Percentiles rank a stretch among this genome's conserved stretches.
Conservation (phyloP, 2,329 filamentous ascomycete genomes). For the Colletotrichum filicis region DNA sequence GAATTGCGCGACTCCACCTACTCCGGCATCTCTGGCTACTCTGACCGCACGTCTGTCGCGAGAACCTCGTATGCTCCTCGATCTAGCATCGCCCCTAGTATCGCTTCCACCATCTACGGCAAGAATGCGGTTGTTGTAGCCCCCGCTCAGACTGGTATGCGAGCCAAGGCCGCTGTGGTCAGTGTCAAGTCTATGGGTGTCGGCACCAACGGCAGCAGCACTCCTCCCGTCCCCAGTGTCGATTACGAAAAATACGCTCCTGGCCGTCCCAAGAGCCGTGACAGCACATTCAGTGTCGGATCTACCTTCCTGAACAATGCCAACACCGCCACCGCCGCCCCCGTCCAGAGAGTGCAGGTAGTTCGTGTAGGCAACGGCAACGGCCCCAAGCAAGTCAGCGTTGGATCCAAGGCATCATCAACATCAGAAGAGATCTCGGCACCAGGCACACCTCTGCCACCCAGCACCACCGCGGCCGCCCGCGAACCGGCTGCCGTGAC, state of each 20-base stretch:
- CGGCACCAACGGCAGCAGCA: slow-evolving; percentile 62
- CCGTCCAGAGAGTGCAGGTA: slow-evolving; percentile 65
- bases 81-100: slow-evolving; percentile 83
- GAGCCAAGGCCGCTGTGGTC: slow-evolving; percentile 91
- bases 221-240: slow-evolving; percentile 80
- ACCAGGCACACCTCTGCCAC: slow-evolving; percentile 30
- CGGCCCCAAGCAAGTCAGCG: slow-evolving; percentile 54
- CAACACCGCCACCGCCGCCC: slow-evolving; percentile 66
- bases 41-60: slow-evolving; percentile 71
- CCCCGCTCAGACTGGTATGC: slow-evolving; percentile 87
- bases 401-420: slow-evolving; percentile 46
- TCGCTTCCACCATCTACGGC: slow-evolving; percentile 94
- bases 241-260: slow-evolving; percentile 70
- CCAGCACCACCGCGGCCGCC: slow-evolving; percentile 35
- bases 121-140: slow-evolving; percentile 86
- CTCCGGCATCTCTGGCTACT: slow-evolving; percentile 76
- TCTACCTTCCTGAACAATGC: slow-evolving; percentile 76
- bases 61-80: slow-evolving; percentile 68
- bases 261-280: slow-evolving; percentile 62
- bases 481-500: slow-evolving; percentile 59
- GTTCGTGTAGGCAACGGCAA: slow-evolving; percentile 65
- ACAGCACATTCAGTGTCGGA: slow-evolving; percentile 73
- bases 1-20: slow-evolving; percentile 93
- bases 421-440: slow-evolving; percentile 22
- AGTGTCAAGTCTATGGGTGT: slow-evolving; percentile 81